Evolutionary conservation across 257 asterid genomes (phyloP).

Genomic region (Nicotiana attenuata): DNA sequence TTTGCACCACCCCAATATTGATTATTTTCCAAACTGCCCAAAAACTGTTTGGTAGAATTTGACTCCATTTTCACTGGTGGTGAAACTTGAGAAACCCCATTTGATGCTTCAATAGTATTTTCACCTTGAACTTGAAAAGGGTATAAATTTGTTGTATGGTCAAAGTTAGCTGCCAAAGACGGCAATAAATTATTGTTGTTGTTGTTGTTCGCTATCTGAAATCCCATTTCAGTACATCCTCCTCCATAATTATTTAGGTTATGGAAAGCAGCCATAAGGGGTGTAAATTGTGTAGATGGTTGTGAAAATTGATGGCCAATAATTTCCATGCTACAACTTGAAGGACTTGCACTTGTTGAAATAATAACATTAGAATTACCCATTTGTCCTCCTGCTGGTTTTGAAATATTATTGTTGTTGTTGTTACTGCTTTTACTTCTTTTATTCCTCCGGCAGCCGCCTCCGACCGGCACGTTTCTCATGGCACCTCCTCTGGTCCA

Average conservation of each 20-base stretch:
- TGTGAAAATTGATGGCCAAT: slow-evolving; percentile 17
- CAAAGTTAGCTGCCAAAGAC: slow-evolving; percentile 18
- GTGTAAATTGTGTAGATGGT: slow-evolving; percentile 16
- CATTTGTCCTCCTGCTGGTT: not conserved
- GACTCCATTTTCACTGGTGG: slow-evolving; percentile 28
- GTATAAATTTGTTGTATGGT: slow-evolving; percentile 21
- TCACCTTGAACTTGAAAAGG: slow-evolving; percentile 25
- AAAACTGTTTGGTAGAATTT: slow-evolving; percentile 25
- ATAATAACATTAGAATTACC: not conserved
- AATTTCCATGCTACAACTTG: slow-evolving; percentile 21
- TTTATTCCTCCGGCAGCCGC: slow-evolving; percentile 38
- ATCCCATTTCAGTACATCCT: slow-evolving; percentile 20
- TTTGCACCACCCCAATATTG: slow-evolving; percentile 26
- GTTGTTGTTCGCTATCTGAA: slow-evolving; percentile 14
- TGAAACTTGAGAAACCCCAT: not conserved
- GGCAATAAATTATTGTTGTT: slow-evolving; percentile 17
- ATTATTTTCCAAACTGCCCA: slow-evolving; percentile 18
- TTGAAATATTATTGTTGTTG: not conserved
- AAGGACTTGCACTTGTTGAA: slow-evolving; percentile 18
- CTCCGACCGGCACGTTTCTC: slow-evolving; percentile 41
- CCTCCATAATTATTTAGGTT: slow-evolving; percentile 26
- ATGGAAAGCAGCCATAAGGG: slow-evolving; percentile 34
- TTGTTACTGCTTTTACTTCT: slow-evolving; percentile 24
- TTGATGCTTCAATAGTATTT: slow-evolving; percentile 17
- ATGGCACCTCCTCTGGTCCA: slow-evolving; percentile 41